These are phyloP conservation scores for Daucus carota DNA, from an alignment of 129 eudicot genomes.

Conservation along the genomic window DH1_v3.0 NC_030382.2:48613501-48614000, in stretches of 20 bases:
- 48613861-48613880: slow-evolving; percentile 88
- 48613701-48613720: neutral
- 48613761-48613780: neutral
- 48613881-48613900: slow-evolving; percentile 68
- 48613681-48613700: neutral
- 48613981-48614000: neutral
- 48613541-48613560: slow-evolving; percentile 64
- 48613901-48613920: slow-evolving; percentile 77
- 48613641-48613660: neutral
- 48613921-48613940: slow-evolving; percentile 99
- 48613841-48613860: slow-evolving; percentile 79
- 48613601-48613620: neutral
- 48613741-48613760: neutral
- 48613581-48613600: slow-evolving; percentile 4
- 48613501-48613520: slow-evolving; percentile 93
- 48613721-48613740: neutral
- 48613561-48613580: slow-evolving; percentile 82
- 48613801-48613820: neutral
- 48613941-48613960: slow-evolving; percentile 58
- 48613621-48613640: neutral
- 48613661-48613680: neutral
- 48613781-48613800: neutral
- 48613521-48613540: slow-evolving; percentile 95
- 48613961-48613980: slow-evolving; percentile 1
- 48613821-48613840: slow-evolving; percentile 88